Evolutionary conservation across 495 filamentous ascomycete species (phyloP).

Genomic region (Penicillium psychrofluorescens): DNA sequence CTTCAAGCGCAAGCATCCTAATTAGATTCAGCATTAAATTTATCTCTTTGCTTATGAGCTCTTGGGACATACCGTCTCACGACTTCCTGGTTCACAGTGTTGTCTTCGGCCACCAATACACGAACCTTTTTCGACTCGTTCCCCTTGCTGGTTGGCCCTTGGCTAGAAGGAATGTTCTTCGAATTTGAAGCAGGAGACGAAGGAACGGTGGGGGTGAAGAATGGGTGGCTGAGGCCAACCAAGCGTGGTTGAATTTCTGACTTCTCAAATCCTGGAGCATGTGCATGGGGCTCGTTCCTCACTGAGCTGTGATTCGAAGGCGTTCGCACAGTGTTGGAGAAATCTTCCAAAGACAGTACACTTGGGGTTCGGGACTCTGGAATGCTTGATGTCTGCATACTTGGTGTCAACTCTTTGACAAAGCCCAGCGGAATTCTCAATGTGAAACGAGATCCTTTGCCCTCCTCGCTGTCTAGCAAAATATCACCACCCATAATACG

Average conservation of each 20-base stretch:
- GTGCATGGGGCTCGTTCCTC: slow-evolving; percentile 7
- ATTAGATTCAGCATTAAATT: neutral
- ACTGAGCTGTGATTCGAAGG: slow-evolving; percentile 16
- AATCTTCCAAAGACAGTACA: slow-evolving; percentile 20
- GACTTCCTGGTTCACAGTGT: slow-evolving; percentile 90
- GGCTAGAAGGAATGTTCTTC: slow-evolving; percentile 29
- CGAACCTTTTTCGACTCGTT: slow-evolving; percentile 50
- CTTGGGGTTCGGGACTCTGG: slow-evolving; percentile 20
- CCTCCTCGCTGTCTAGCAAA: slow-evolving; percentile 62
- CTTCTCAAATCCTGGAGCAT: slow-evolving; percentile 20
- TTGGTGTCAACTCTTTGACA: slow-evolving; percentile 56
- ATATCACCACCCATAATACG: slow-evolving; percentile 76
- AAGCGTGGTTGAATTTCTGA: slow-evolving; percentile 61
- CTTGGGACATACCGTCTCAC: slow-evolving; percentile 45
- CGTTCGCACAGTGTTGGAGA: slow-evolving; percentile 20
- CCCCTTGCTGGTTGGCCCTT: slow-evolving; percentile 37
- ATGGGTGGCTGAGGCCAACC: slow-evolving; percentile 77
- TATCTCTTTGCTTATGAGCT: neutral
- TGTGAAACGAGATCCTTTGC: slow-evolving; percentile 72
- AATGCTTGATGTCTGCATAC: slow-evolving; percentile 22
- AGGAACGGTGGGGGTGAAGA: slow-evolving; percentile 60
- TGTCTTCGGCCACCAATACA: slow-evolving; percentile 91
- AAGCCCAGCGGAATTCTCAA: slow-evolving; percentile 80
- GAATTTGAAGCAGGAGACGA: slow-evolving; percentile 11
- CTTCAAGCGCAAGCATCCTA: slow-evolving; percentile 60